Percentiles rank a stretch among this genome's conserved stretches.
These are phyloP conservation scores for Trichoderma oligosporum DNA, from an alignment of 2,329 filamentous ascomycete genomes.

Conservation along the genomic window DNA sequence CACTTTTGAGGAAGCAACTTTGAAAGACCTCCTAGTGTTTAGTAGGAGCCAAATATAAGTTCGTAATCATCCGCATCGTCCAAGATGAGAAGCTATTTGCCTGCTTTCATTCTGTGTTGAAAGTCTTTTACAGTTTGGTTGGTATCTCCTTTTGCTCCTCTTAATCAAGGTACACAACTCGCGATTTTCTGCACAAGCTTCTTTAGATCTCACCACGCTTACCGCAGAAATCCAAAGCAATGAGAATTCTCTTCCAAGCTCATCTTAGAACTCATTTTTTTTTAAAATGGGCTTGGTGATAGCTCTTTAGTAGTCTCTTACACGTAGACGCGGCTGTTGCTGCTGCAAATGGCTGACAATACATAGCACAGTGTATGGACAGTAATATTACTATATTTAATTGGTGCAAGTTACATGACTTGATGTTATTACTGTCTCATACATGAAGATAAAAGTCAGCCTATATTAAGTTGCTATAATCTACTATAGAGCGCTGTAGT, in stretches of 20 bases:
- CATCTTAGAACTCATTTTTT: constrained; percentile 33
- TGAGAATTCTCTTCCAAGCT: constrained; percentile 30
- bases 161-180: constrained; percentile 26
- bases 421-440: too few relatives aligned
- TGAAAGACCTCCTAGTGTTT: constrained; percentile 23
- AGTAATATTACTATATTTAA: too few relatives aligned
- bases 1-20: constrained; percentile 31
- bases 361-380: too few relatives aligned
- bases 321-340: constrained; percentile 30
- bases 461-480: too few relatives aligned
- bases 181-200: constrained; percentile 35
- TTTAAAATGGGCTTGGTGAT: constrained; percentile 24
- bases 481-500: too few relatives aligned
- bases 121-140: constrained; percentile 53
- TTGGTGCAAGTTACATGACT: too few relatives aligned
- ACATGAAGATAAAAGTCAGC: too few relatives aligned
- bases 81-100: constrained; percentile 25
- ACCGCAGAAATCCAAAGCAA: constrained; percentile 43
- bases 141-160: constrained; percentile 44
- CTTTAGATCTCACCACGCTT: constrained; percentile 35
- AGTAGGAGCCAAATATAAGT: constrained; percentile 23
- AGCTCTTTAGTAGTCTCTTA: constrained; percentile 16
- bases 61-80: constrained; percentile 40
- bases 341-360: constrained; percentile 36
- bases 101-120: constrained; percentile 22